Conservation (phyloP, 2,329 filamentous ascomycete species). For the Teratosphaeria pseudoeucalypti region DNA sequence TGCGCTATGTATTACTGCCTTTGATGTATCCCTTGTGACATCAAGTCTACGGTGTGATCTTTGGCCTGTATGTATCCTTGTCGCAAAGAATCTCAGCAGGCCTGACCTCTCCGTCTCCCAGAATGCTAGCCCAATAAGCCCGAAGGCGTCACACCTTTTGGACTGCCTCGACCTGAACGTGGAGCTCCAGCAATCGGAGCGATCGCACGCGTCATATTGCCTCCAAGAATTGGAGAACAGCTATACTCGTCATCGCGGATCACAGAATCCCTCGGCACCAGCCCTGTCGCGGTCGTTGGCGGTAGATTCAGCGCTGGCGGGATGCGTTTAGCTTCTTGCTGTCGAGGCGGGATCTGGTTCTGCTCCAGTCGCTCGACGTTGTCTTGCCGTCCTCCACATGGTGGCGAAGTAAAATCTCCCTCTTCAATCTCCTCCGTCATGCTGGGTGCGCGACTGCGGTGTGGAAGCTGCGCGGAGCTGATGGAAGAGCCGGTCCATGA, state of each 20-base stretch:
- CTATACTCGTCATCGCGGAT: neutral
- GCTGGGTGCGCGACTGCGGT: neutral
- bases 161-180: too few relatives aligned
- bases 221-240: neutral
- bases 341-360: neutral
- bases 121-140: neutral
- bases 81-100: neutral
- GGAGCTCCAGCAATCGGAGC: neutral
- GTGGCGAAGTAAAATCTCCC: neutral
- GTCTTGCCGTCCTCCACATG: neutral
- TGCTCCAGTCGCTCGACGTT: neutral
- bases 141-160: neutral
- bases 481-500: neutral
- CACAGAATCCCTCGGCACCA: neutral
- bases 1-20: neutral
- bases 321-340: neutral
- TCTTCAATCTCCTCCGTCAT: neutral
- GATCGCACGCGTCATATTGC: neutral
- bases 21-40: neutral
- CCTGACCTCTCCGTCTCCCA: neutral
- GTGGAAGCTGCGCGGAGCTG: neutral
- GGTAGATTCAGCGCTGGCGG: neutral
- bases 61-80: neutral
- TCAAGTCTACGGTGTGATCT: neutral
- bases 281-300: neutral